phyloP scores from a whole-genome alignment of 345 rosid genomes.

The Brassica napus region Da-Ae NC_063439.1:13699501-13700000 shows the following conservation, averaged over 20 bases:
- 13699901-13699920: background rate
- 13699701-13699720: background rate
- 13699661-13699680: background rate
- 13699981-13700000: background rate
- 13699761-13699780: background rate
- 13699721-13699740: background rate
- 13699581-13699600: background rate
- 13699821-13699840: background rate
- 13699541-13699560: background rate
- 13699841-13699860: background rate
- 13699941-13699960: background rate
- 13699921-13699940: background rate
- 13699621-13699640: background rate
- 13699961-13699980: background rate
- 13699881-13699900: background rate
- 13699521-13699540: background rate
- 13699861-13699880: background rate
- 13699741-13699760: background rate
- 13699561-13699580: background rate
- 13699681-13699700: background rate
- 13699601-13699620: background rate
- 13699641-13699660: no score
- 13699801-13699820: background rate
- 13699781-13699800: background rate
- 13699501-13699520: background rate